Conservation (phyloP, 305 asterid species). For the Ajuga reptans region DNA sequence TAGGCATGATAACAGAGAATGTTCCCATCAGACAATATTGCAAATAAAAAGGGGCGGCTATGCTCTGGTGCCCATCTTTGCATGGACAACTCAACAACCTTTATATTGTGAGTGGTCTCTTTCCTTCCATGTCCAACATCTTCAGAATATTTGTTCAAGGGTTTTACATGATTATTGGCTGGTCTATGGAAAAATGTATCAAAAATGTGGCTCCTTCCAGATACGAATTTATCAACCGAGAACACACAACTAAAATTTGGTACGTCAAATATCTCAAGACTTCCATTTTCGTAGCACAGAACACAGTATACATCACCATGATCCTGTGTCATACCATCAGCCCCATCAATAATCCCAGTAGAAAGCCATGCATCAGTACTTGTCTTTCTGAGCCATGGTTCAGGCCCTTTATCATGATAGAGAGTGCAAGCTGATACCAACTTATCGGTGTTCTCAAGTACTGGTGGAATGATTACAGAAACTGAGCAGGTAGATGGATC, state of each 20-base stretch:
- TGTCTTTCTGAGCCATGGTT: slow-evolving; percentile 91
- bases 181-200: slow-evolving; percentile 52
- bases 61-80: slow-evolving; percentile 71
- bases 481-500: slow-evolving; percentile 80
- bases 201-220: slow-evolving; percentile 62
- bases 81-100: slow-evolving; percentile 88
- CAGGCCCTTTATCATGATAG: slow-evolving; percentile 86
- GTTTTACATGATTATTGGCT: slow-evolving; percentile 32
- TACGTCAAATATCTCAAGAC: slow-evolving; percentile 81
- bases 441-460: slow-evolving; percentile 51
- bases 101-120: slow-evolving; percentile 47
- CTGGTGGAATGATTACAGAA: slow-evolving; percentile 57
- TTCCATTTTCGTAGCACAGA: slow-evolving; percentile 70
- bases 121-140: slow-evolving; percentile 55
- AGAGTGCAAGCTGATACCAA: slow-evolving; percentile 74
- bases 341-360: slow-evolving; percentile 74
- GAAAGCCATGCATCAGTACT: slow-evolving; percentile 99
- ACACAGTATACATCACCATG: slow-evolving; percentile 86
- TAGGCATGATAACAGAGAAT: slow-evolving; percentile 86
- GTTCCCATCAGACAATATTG: slow-evolving; percentile 84
- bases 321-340: slow-evolving; percentile 72
- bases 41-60: slow-evolving; percentile 78
- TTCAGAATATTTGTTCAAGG: slow-evolving; percentile 33
- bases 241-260: slow-evolving; percentile 73
- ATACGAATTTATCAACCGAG: slow-evolving; percentile 61